phyloP scores from a whole-genome alignment of 2,329 filamentous ascomycete genomes.

The Venturia pyrina region DNA sequence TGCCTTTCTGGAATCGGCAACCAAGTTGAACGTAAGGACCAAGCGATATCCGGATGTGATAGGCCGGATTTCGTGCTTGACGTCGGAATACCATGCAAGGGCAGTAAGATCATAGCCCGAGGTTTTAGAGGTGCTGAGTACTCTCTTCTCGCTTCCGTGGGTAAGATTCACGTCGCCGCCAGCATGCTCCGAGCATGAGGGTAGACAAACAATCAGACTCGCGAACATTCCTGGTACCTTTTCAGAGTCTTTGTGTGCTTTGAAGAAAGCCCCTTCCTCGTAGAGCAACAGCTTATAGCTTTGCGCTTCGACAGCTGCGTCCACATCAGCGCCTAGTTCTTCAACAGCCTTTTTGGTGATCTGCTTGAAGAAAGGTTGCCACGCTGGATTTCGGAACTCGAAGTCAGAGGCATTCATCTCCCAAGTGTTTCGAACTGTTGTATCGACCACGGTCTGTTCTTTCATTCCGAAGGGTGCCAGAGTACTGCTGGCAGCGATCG shows the following conservation, averaged over 20 bases:
- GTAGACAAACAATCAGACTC: conserved; percentile 18
- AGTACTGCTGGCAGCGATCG: conserved; percentile 14
- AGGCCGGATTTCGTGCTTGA: conserved; percentile 33
- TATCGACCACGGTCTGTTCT: conserved; percentile 22
- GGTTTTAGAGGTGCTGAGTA: conserved; percentile 27
- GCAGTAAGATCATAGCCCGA: conserved; percentile 9
- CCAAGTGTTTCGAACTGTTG: conserved; percentile 22
- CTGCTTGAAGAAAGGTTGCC: conserved; percentile 14
- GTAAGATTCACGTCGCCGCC: conserved; percentile 16
- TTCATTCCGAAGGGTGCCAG: conserved; percentile 23
- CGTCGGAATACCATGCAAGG: conserved; percentile 41
- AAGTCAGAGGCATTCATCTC: no score
- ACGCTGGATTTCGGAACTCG: conserved; percentile 18
- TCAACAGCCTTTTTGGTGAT: conserved; percentile 14
- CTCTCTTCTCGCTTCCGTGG: conserved; percentile 12
- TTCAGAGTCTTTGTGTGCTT: conserved; percentile 14
- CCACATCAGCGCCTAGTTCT: conserved; percentile 14
- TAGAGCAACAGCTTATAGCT: conserved; percentile 16
- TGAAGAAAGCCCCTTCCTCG: conserved; percentile 18
- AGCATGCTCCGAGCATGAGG: conserved; percentile 14
- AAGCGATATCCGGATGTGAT: conserved; percentile 31
- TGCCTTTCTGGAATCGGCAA: not conserved
- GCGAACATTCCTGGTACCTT: not conserved
- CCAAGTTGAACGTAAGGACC: conserved; percentile 45
- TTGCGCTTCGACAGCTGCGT: conserved; percentile 14